phyloP scores from a whole-genome alignment of 2,329 filamentous ascomycete genomes.

The Cladosporium velox region DNA sequence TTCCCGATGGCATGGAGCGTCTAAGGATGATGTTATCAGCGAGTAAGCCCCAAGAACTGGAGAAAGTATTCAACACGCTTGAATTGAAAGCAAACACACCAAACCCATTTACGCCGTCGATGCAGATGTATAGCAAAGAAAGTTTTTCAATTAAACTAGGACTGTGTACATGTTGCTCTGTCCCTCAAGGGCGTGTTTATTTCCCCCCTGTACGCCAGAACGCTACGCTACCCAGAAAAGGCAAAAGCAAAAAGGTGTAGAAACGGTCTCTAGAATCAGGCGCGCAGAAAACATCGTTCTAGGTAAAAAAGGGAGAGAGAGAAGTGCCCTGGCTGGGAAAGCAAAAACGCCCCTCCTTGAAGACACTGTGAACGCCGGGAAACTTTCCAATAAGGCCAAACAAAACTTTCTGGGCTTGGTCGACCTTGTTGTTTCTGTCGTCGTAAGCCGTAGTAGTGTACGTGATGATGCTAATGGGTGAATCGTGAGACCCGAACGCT shows the following conservation, averaged over 20 bases:
- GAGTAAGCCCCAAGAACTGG: too few species aligned
- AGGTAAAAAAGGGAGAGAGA: background rate
- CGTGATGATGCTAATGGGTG: background rate
- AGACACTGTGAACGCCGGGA: background rate
- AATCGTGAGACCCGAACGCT: constrained; percentile 4
- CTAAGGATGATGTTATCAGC: too few species aligned
- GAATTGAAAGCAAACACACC: too few species aligned
- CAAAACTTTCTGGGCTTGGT: background rate
- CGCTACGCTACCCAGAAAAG: background rate
- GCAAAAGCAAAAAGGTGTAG: background rate
- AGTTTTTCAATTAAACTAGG: background rate
- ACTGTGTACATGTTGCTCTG: background rate
- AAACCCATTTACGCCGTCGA: too few species aligned
- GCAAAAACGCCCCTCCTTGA: background rate
- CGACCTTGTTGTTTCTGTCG: background rate
- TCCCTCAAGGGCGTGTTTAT: background rate
- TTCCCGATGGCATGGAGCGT: too few species aligned
- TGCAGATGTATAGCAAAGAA: background rate
- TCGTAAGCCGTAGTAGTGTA: background rate
- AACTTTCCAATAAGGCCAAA: background rate
- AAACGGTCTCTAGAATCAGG: background rate
- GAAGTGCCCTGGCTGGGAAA: background rate
- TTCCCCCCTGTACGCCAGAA: background rate
- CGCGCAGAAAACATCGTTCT: background rate
- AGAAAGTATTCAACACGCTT: too few species aligned